Percentiles rank a stretch among this genome's conserved stretches.
These are phyloP conservation scores for Neckera pumila DNA, from an alignment of 225 moss, liverwort and hornwort species.

Conservation along the genomic window DNA sequence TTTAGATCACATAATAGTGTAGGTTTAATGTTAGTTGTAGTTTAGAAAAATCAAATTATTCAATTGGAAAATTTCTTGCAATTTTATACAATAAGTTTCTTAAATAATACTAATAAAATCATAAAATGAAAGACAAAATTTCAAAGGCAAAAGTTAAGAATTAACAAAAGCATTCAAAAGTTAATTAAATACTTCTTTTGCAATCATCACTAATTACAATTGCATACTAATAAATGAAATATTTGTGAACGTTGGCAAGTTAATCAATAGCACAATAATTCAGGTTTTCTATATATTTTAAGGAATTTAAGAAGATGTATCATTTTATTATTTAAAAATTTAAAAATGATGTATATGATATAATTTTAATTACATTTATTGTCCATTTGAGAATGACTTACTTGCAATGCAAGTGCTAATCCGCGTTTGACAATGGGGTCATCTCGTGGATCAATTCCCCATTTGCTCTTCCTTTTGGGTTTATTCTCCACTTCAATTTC, in stretches of 20 bases:
- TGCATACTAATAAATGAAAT: too few species aligned
- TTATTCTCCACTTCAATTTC: conserved; percentile 10
- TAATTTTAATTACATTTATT: background rate
- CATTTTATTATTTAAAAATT: too few species aligned
- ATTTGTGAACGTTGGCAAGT: too few species aligned
- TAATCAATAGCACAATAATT: background rate
- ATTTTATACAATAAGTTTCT: rapidly evolving
- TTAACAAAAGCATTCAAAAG: background rate
- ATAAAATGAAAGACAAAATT: background rate
- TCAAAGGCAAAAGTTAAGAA: background rate
- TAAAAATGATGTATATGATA: background rate
- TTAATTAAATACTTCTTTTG: background rate
- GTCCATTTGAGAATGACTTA: background rate
- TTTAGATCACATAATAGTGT: background rate
- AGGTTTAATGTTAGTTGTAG: background rate
- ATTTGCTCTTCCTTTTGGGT: conserved; percentile 34
- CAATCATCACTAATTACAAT: background rate
- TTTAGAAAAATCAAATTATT: background rate
- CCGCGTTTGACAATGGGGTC: conserved; percentile 55
- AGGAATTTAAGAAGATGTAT: background rate
- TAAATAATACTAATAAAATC: background rate
- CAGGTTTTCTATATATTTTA: too few species aligned
- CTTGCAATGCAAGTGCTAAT: conserved; percentile 79
- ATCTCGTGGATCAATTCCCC: conserved; percentile 47
- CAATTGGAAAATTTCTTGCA: background rate